A percentile compares a stretch with the other conserved stretches of the same genome.
Evolutionary conservation across 306 rosid species (phyloP).

Genomic region (Quillaja saponaria): DNA sequence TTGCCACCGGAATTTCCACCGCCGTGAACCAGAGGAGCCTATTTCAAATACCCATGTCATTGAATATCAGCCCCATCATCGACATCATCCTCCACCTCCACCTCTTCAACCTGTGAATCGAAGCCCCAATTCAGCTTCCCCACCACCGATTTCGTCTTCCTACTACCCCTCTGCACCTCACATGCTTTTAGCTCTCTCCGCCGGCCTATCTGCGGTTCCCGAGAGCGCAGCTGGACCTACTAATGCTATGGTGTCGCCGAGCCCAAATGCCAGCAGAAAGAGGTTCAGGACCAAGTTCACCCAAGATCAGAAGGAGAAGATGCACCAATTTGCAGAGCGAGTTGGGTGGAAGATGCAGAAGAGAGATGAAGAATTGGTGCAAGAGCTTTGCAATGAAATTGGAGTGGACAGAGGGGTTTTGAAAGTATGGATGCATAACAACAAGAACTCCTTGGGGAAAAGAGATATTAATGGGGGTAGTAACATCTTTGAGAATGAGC

Average conservation of each 20-base stretch:
- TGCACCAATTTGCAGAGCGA: conserved; percentile 70
- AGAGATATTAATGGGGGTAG: conserved; percentile 32
- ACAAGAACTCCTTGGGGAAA: conserved; percentile 65
- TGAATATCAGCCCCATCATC: conserved; percentile 85
- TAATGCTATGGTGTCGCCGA: conserved; percentile 15
- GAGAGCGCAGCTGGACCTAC: conserved; percentile 42
- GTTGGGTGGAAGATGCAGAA: conserved; percentile 98
- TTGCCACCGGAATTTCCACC: conserved; percentile 97
- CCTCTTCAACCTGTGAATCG: conserved; percentile 44
- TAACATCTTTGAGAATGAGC: conserved; percentile 31
- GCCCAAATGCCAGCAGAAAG: conserved; percentile 47
- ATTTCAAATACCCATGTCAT: conserved; percentile 54
- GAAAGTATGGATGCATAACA: conserved; percentile 98
- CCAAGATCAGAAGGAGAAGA: conserved; percentile 83
- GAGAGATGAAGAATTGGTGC: conserved; percentile 64
- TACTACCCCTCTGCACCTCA: conserved; percentile 94
- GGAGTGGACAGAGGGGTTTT: conserved; percentile 75
- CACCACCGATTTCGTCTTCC: conserved; percentile 96
- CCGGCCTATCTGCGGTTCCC: conserved; percentile 44
- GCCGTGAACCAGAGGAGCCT: conserved; percentile 85
- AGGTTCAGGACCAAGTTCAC: conserved; percentile 79
- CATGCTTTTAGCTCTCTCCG: conserved; percentile 84
- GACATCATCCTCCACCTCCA: conserved; percentile 70
- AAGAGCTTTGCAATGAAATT: conserved; percentile 61
- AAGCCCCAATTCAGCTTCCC: conserved; percentile 82